Percentiles rank a stretch among this genome's conserved stretches.
phyloP scores from a whole-genome alignment of 116 monocot genomes.

The Posidonia oceanica region DNA sequence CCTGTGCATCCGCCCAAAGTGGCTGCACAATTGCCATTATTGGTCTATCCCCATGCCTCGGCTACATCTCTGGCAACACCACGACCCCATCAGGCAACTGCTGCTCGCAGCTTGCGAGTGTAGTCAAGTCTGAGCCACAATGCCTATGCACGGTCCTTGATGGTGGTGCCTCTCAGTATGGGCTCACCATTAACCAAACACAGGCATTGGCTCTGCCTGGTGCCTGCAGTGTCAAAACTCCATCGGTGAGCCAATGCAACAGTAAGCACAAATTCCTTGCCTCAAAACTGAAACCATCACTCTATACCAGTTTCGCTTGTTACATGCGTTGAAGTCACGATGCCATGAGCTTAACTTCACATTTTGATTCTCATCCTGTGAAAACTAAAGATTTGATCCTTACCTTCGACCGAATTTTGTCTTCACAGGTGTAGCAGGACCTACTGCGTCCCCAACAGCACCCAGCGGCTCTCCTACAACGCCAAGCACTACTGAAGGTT shows the following conservation, averaged over 20 bases:
- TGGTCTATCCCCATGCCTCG: conserved; percentile 10
- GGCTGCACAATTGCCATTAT: conserved; percentile 10
- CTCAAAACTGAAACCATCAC: not conserved
- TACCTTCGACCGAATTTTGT: not conserved
- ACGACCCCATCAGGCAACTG: conserved; percentile 3
- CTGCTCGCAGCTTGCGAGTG: conserved; percentile 10
- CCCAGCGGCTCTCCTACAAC: not conserved
- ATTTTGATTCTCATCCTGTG: not conserved
- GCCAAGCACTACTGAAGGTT: not conserved
- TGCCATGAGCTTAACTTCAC: too few relatives aligned
- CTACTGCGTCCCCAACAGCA: not conserved
- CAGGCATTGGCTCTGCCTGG: conserved; percentile 32
- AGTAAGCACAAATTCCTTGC: not conserved
- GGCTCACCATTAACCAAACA: conserved; percentile 21
- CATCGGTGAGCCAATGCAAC: conserved; percentile 29
- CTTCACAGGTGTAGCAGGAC: not conserved
- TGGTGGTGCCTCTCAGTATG: conserved; percentile 7
- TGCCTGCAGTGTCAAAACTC: conserved; percentile 31
- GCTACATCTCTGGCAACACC: conserved; percentile 4
- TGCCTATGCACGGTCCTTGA: conserved; percentile 20
- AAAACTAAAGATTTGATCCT: not conserved
- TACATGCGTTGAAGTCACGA: not conserved
- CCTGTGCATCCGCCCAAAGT: not conserved
- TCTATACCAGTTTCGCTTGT: not conserved
- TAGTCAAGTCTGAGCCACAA: conserved; percentile 9